A percentile compares a stretch with the other conserved stretches of the same genome.
phyloP scores from a whole-genome alignment of 768 basidiomycete genomes.

The Tephrocybe sp. region DNA sequence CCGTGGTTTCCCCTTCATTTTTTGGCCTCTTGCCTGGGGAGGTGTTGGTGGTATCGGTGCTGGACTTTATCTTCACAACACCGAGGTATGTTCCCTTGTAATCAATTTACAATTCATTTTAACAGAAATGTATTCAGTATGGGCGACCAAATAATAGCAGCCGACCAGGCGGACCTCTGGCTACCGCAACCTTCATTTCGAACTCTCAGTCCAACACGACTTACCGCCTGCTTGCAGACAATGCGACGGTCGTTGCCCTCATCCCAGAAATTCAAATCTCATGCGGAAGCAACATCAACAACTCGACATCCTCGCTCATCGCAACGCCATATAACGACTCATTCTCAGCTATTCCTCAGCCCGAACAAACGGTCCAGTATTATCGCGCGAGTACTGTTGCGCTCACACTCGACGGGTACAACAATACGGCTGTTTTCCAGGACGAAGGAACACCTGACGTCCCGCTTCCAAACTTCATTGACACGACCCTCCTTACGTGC shows the following conservation, averaged over 20 bases:
- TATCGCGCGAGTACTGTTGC: conserved; percentile 67
- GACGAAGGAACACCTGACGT: conserved; percentile 42
- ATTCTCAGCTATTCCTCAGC: conserved; percentile 29
- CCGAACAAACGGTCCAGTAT: conserved; percentile 65
- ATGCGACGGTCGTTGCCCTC: conserved; percentile 40
- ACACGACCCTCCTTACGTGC: conserved; percentile 50
- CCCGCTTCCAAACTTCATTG: conserved; percentile 53
- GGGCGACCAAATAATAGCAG: conserved; percentile 41
- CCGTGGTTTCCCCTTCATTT: conserved; percentile 53
- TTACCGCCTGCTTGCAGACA: conserved; percentile 46
- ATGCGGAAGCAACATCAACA: conserved; percentile 31
- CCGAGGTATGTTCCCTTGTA: conserved; percentile 37
- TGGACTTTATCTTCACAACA: conserved; percentile 21
- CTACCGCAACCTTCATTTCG: conserved; percentile 39
- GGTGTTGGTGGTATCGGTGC: conserved; percentile 21
- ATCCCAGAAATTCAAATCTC: conserved; percentile 36
- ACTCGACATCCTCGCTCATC: conserved; percentile 20
- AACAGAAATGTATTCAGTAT: conserved; percentile 34
- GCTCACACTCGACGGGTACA: conserved; percentile 65
- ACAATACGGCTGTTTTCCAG: conserved; percentile 53
- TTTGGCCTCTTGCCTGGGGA: conserved; percentile 57
- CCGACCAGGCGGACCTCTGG: conserved; percentile 46
- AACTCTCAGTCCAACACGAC: conserved; percentile 30
- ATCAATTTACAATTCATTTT: not conserved
- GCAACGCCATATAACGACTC: conserved; percentile 32